These are phyloP conservation scores for Pythium pyrilobum DNA, from an alignment of 352 stramenopile species.

Conservation along the genomic window DNA sequence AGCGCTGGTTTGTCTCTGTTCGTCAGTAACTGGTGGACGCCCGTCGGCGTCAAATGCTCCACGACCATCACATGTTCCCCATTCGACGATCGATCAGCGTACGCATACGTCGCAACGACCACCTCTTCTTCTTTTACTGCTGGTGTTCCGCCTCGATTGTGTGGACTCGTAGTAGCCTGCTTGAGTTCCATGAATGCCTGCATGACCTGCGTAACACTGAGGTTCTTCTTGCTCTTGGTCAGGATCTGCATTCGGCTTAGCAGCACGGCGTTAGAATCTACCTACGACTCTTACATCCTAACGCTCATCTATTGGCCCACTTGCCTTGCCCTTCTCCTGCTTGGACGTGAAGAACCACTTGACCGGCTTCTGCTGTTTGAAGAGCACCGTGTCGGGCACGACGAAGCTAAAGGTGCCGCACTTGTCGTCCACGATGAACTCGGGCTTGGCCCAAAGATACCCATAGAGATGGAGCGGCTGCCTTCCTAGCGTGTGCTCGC, in stretches of 20 bases:
- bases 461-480: constrained; percentile 59
- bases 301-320: too few relatives aligned
- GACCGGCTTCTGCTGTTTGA: constrained; percentile 60
- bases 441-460: constrained; percentile 52
- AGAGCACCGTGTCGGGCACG: constrained; percentile 62
- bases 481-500: constrained; percentile 54
- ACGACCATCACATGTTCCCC: constrained; percentile 44
- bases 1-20: constrained; percentile 46
- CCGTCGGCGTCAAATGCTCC: constrained; percentile 44
- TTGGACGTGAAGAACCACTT: constrained; percentile 74
- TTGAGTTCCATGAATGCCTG: constrained; percentile 40
- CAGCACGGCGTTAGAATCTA: too few relatives aligned
- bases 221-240: constrained; percentile 56
- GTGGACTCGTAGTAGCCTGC: not conserved
- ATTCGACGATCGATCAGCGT: constrained; percentile 38
- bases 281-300: too few relatives aligned
- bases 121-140: constrained; percentile 21
- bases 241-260: constrained; percentile 38
- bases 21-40: constrained; percentile 39
- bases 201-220: constrained; percentile 38
- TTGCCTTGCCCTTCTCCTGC: constrained; percentile 62
- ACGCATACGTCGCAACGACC: constrained; percentile 50
- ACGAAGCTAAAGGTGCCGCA: constrained; percentile 36
- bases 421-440: constrained; percentile 15
- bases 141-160: not conserved